Conservation (phyloP, 306 rosid species). For the Acacia acuminata region DNA sequence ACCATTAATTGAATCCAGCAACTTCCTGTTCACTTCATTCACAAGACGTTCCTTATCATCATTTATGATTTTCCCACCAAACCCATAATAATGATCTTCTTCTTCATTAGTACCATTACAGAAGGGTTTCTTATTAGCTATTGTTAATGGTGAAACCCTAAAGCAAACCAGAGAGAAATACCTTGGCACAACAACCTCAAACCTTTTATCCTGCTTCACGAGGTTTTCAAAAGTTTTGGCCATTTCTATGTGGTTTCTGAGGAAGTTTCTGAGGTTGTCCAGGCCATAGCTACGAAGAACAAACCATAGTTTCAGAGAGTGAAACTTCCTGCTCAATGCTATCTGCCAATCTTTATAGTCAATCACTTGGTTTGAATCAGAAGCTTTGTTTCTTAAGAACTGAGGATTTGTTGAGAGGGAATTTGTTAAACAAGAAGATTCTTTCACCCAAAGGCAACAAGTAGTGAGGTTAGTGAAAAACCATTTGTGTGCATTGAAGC, state of each 20-base stretch:
- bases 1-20: slow-evolving; percentile 48
- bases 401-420: slow-evolving; percentile 45
- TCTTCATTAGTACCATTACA: background rate
- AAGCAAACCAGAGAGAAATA: slow-evolving; percentile 55
- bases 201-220: slow-evolving; percentile 46
- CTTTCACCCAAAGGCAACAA: slow-evolving; percentile 65
- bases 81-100: background rate
- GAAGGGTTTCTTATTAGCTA: background rate
- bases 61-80: slow-evolving; percentile 5
- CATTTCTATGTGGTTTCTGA: slow-evolving; percentile 51
- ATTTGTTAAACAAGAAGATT: slow-evolving; percentile 27
- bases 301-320: slow-evolving; percentile 52
- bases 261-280: slow-evolving; percentile 48
- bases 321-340: slow-evolving; percentile 54
- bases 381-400: slow-evolving; percentile 48
- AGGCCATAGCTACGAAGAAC: slow-evolving; percentile 59
- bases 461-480: slow-evolving; percentile 49
- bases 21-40: slow-evolving; percentile 35
- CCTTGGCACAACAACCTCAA: slow-evolving; percentile 50
- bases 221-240: slow-evolving; percentile 55
- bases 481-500: slow-evolving; percentile 72
- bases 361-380: slow-evolving; percentile 53
- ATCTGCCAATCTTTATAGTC: slow-evolving; percentile 70
- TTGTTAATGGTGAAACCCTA: slow-evolving; percentile 42
- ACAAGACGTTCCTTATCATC: background rate